phyloP scores from a whole-genome alignment of 306 rosid species.

The Purshia tridentata region DNA sequence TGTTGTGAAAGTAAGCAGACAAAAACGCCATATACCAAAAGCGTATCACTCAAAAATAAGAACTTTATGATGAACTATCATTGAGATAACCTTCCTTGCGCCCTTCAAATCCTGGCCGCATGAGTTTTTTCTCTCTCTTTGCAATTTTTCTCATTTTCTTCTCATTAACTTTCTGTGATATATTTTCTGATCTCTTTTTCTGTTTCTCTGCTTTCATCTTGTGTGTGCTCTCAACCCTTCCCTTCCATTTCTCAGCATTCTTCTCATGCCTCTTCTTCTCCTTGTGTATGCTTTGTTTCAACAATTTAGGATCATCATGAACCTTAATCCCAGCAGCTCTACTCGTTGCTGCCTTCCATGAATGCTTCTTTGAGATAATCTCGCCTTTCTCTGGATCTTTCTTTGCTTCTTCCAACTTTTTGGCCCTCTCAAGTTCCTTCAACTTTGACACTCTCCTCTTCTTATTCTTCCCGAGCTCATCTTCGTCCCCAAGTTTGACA shows the following conservation, averaged over 20 bases:
- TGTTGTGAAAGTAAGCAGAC: constrained; percentile 4
- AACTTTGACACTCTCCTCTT: constrained; percentile 58
- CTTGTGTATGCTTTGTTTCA: constrained; percentile 56
- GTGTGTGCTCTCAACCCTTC: constrained; percentile 56
- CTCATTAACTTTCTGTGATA: constrained; percentile 55
- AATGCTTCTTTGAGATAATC: constrained; percentile 49
- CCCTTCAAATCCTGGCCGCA: constrained; percentile 91
- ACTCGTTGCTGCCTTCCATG: constrained; percentile 75
- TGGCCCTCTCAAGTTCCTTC: constrained; percentile 77
- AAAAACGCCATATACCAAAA: neutral
- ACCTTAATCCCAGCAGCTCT: constrained; percentile 81
- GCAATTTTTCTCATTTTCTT: constrained; percentile 73
- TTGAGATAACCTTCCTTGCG: constrained; percentile 75
- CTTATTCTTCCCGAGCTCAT: constrained; percentile 51
- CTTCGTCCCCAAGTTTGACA: constrained; percentile 64
- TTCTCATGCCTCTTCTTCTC: constrained; percentile 73
- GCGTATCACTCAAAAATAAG: neutral
- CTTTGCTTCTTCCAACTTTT: constrained; percentile 63
- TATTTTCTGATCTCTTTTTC: constrained; percentile 67
- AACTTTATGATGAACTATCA: constrained; percentile 21
- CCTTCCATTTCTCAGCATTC: constrained; percentile 75
- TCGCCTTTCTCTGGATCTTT: constrained; percentile 76
- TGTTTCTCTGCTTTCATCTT: constrained; percentile 74
- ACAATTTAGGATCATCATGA: constrained; percentile 74
- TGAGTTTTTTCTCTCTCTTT: constrained; percentile 83